Conservation (phyloP, 352 stramenopile genomes). For the Phytophthora pini region DNA sequence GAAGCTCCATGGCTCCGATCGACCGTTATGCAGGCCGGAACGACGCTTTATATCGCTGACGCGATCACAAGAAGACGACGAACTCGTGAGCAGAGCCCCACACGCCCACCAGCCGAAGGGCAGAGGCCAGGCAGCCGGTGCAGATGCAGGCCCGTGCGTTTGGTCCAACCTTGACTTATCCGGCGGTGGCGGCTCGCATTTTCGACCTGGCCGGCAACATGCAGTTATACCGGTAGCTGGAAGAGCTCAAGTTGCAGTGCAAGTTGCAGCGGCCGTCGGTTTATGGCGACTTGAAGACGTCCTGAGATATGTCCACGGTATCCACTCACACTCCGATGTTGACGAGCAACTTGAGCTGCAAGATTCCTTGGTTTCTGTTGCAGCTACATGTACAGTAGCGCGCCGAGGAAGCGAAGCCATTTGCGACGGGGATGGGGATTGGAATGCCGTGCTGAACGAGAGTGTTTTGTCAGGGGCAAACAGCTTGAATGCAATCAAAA, state of each 20-base stretch:
- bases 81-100: constrained; percentile 13
- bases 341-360: constrained; percentile 1
- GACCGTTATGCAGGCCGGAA: too few relatives aligned
- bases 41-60: too few relatives aligned
- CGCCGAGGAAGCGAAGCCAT: constrained; percentile 15
- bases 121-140: constrained; percentile 15
- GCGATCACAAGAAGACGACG: constrained; percentile 20
- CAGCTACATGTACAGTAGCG: too few relatives aligned
- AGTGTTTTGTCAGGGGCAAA: too few relatives aligned
- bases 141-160: constrained; percentile 10
- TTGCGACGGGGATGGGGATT: constrained; percentile 14
- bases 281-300: constrained; percentile 9
- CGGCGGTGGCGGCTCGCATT: constrained; percentile 3
- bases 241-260: constrained; percentile 1
- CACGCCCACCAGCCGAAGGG: constrained; percentile 12
- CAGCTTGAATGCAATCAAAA: too few relatives aligned
- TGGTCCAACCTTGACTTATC: constrained; percentile 9
- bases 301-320: constrained; percentile 9
- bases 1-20: constrained; percentile 1
- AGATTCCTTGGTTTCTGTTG: not conserved
- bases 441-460: not conserved
- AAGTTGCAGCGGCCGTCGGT: constrained; percentile 3
- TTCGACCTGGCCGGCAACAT: not conserved
- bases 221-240: too few relatives aligned
- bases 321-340: not conserved